Conservation (phyloP, 345 rosid genomes). For the Microthlaspi erraticum region DNA sequence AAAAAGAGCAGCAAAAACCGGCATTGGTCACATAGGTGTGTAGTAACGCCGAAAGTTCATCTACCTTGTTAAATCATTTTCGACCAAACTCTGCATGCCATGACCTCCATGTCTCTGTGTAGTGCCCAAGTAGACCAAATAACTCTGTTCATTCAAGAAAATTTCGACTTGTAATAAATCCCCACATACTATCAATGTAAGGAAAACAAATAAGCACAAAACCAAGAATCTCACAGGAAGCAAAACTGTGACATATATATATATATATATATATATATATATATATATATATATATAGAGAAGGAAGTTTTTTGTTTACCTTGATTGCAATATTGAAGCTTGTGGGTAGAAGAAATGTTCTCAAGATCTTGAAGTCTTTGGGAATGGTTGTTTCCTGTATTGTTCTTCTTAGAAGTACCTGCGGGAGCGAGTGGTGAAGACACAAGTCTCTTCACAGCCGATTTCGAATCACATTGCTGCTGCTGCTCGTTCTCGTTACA, state of each 20-base stretch:
- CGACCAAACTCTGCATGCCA: constrained; percentile 62
- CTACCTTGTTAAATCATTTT: constrained; percentile 45
- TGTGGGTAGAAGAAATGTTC: constrained; percentile 54
- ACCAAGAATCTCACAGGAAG: constrained; percentile 6
- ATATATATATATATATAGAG: not conserved
- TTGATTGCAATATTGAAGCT: constrained; percentile 67
- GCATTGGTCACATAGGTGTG: constrained; percentile 1
- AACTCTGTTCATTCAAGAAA: constrained; percentile 58
- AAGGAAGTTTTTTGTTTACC: constrained; percentile 48
- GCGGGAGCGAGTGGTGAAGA: constrained; percentile 64
- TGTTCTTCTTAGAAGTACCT: constrained; percentile 15
- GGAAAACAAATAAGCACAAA: not conserved
- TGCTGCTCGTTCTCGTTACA: constrained; percentile 39
- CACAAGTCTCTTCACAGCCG: constrained; percentile 47
- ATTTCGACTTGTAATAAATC: constrained; percentile 20
- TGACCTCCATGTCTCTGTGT: constrained; percentile 67
- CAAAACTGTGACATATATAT: not conserved
- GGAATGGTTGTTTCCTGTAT: constrained; percentile 41
- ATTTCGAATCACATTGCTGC: constrained; percentile 35
- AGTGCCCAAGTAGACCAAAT: constrained; percentile 69
- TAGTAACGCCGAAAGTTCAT: constrained; percentile 23
- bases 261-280: no score
- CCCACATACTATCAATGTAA: not conserved
- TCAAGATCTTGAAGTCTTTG: constrained; percentile 52
- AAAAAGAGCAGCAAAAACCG: constrained; percentile 3